These are phyloP conservation scores for Anaeromyces robustus DNA, from an alignment of 192 early-diverging fungal species.

Conservation along the genomic window DNA sequence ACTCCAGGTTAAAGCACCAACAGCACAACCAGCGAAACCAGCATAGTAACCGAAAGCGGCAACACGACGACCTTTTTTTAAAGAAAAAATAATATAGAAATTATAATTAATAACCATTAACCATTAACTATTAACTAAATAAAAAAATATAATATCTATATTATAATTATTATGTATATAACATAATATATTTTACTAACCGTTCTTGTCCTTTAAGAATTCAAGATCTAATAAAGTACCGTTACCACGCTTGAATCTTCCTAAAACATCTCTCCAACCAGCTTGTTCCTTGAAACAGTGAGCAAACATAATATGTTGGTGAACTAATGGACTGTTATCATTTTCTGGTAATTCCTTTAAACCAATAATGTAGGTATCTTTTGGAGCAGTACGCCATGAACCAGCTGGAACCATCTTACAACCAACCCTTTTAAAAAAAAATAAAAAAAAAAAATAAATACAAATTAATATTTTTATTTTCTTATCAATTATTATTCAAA, in stretches of 20 bases:
- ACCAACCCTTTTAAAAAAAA: slow-evolving; percentile 37
- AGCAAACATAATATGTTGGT: slow-evolving; percentile 95
- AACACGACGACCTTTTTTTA: slow-evolving; percentile 81
- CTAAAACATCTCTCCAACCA: slow-evolving; percentile 82
- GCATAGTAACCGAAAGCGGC: slow-evolving; percentile 96
- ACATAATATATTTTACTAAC: too few relatives aligned
- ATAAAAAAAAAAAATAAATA: background rate
- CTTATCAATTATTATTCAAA: background rate
- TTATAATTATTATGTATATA: too few relatives aligned
- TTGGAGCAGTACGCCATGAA: slow-evolving; percentile 76
- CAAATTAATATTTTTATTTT: background rate
- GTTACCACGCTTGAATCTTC: slow-evolving; percentile 66
- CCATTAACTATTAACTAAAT: too few relatives aligned
- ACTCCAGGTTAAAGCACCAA: slow-evolving; percentile 83
- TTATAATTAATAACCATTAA: too few relatives aligned
- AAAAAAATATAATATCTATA: too few relatives aligned
- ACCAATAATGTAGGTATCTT: slow-evolving; percentile 84
- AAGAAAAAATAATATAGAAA: too few relatives aligned
- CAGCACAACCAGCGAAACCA: slow-evolving; percentile 84
- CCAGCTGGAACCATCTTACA: slow-evolving; percentile 61
- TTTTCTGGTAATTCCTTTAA: slow-evolving; percentile 94
- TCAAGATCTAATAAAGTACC: slow-evolving; percentile 86
- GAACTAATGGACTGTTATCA: slow-evolving; percentile 71
- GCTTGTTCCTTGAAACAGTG: slow-evolving; percentile 95
- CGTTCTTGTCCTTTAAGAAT: slow-evolving; percentile 69